Percentiles rank a stretch among this genome's conserved stretches.
Conservation (phyloP, 768 basidiomycete species). For the Termitomyces sp. region DNA sequence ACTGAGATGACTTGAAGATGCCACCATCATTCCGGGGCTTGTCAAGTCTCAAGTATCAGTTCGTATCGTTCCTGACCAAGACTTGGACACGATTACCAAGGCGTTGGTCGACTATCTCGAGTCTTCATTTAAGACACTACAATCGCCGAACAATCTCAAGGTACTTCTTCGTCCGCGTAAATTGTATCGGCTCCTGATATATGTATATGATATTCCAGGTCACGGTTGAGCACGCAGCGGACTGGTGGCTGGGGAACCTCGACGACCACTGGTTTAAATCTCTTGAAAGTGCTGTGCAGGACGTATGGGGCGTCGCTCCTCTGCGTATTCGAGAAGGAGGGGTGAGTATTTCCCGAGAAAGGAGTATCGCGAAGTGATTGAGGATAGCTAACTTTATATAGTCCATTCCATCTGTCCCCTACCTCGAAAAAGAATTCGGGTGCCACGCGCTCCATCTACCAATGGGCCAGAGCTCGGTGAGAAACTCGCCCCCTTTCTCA, state of each 20-base stretch:
- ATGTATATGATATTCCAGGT: constrained; percentile 50
- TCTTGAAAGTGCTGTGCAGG: constrained; percentile 74
- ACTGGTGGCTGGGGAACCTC: constrained; percentile 95
- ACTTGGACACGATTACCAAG: constrained; percentile 62
- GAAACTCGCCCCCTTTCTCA: constrained; percentile 18
- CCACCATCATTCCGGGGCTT: constrained; percentile 84
- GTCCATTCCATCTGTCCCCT: constrained; percentile 94
- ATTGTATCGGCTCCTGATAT: background rate
- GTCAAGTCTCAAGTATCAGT: constrained; percentile 86
- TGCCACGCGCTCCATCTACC: constrained; percentile 93
- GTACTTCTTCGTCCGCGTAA: constrained; percentile 31
- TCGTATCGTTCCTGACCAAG: constrained; percentile 94
- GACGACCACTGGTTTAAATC: constrained; percentile 84
- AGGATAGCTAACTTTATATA: constrained; percentile 21
- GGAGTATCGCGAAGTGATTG: background rate
- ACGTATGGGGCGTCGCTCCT: constrained; percentile 87
- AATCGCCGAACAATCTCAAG: constrained; percentile 69
- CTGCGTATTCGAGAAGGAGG: constrained; percentile 92
- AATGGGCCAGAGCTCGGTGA: constrained; percentile 85
- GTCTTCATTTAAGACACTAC: constrained; percentile 51
- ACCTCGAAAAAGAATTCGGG: constrained; percentile 85
- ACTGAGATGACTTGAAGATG: constrained; percentile 38
- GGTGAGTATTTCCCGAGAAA: constrained; percentile 38
- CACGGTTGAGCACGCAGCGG: constrained; percentile 75
- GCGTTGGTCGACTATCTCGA: constrained; percentile 58